Base-by-base conservation (phyloP, 768 basidiomycete genomes). In the Pseudohyphozyma bogoriensis region DNA sequence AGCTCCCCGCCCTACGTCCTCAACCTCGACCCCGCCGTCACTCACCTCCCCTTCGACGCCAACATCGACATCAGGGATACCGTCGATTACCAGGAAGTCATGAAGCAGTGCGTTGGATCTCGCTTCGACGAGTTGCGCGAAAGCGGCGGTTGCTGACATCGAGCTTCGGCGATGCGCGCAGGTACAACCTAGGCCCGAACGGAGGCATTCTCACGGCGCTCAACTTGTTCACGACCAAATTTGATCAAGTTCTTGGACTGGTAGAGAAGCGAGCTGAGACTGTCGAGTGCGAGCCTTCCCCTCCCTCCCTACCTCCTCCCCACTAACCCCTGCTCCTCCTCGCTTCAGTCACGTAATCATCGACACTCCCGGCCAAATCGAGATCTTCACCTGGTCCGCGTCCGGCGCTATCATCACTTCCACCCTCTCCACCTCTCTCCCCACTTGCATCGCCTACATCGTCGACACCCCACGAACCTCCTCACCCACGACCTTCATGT, bases 331-430 rank as follows among this genome's bases (percentile, higher is more conserved):
- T 16, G 5, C 4, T 39, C 39, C 35, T 35, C 53, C 44, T 22
- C 39, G 35, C 37, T 16, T 35, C 70, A 96, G 93, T 69, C 86
- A 97, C 76, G 82, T 99, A 61, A 84, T 99, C 49, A 78, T 99
- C 50, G 95, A 99, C 70, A 99, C 95, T 0, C 95, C 95, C 9
- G 95, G 95, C 6, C 95, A 99, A 75, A 99, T 99, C 70, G 95
- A 99, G 75, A 99, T 97, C 66, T 99, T 99, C 72, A 99, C 95
- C 52, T 99, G 95, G 95, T 96, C 92, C 0, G 95, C 95, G 2
- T 96, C 92, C 49, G 95, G 95, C 7, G 85, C 93, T 15, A 99
- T 99, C 71, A 97, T 99, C 69, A 99, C 95, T 44, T 92, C 97
- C 71, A 89, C 95, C 22, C 79, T 99, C 44, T 95, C 95, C 1